Base-by-base conservation (phyloP, 2,329 filamentous ascomycete species). In the Cladorrhinum sp. region DNA sequence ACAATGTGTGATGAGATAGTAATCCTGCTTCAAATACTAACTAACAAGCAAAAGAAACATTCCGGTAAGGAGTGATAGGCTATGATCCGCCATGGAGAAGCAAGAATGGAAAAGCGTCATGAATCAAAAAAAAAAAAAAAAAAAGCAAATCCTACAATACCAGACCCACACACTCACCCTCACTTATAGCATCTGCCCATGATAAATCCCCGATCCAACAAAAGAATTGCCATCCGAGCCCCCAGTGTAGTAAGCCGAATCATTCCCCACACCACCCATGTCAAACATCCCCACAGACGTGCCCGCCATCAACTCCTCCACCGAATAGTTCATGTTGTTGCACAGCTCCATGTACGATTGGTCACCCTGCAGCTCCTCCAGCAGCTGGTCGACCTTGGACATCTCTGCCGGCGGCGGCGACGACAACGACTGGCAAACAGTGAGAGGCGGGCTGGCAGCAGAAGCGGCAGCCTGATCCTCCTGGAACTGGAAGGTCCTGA, bases 401-500 rank as follows among this genome's bases (percentile, higher is more conserved):
- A 52, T 5, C 23, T 58, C n/a, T n/a, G n/a, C n/a, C n/a, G n/a
- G n/a, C n/a, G n/a, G n/a, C n/a, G n/a, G n/a, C n/a, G n/a, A n/a
- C n/a, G n/a, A n/a, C n/a, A n/a, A n/a, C n/a, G n/a, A n/a, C n/a
- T n/a, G n/a, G n/a, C n/a, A n/a, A n/a, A n/a, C n/a, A n/a, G n/a
- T n/a, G n/a, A n/a, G n/a, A n/a, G n/a, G n/a, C n/a, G n/a, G n/a
- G n/a, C n/a, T n/a, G n/a, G n/a, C n/a, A n/a, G n/a, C n/a, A n/a
- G 25, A 10, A 10, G 25, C 25, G 25, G 25, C 25, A 29, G 60
- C 25, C 12, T 63, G 60, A 36, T 61, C 63, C 8, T 58, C 51
- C 29, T 60, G 62, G 45, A 58, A 69, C 12, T 61, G 60, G 41
- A 55, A 71, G 2, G 63, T 71, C 3, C 57, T 61, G 25, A 70